Evolutionary conservation across 257 asterid genomes (phyloP), one percentile per base, ranked within the genome.

Genomic region (Ocimum tenuiflorum): DNA sequence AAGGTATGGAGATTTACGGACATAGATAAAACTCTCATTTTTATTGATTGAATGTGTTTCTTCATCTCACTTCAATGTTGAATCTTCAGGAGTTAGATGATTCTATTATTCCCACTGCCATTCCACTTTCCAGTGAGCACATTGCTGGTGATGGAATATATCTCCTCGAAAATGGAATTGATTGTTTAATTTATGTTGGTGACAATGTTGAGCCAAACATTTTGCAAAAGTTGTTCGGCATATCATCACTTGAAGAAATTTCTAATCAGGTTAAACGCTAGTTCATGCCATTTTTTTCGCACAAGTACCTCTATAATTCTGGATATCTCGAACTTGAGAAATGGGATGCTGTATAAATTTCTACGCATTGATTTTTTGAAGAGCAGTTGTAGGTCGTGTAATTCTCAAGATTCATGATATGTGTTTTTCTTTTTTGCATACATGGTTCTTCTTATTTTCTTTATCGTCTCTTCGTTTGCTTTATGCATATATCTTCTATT

Each of bases 151-250:
- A 86, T n/a, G 99, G 96, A 45, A 78, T 90, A 71, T 94, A 90
- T 82, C 95, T 90, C 76, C 95, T 94, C 59, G 99, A 94, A 85
- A 94, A 86, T 63, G 97, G 99, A 22, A 88, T 79, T 71, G 99
- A 94, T 80, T 91, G 97, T 70, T 80, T 88, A 61, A 88, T 94
- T 60, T 94, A 81, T 79, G 83, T 82, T 66, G 97, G 99, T 60
- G 81, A 69, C 66, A 82, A 85, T 19, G 99, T 74, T n/a, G 77
- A 74, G 63, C 80, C 84, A 62, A 75, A 79, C 75, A 67, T 79
- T 56, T 47, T 90, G 79, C 82, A 65, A 41, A 79, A 88, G 78
- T 65, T 94, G 74, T 87, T 94, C 49, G 88, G 95, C 73, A 63
- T 88, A 77, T 85, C 95, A 35, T 88, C 97, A 18, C 61, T 81